Conservation (phyloP, 1,284 basidiomycete genomes). For the Ustilago tritici region DNA sequence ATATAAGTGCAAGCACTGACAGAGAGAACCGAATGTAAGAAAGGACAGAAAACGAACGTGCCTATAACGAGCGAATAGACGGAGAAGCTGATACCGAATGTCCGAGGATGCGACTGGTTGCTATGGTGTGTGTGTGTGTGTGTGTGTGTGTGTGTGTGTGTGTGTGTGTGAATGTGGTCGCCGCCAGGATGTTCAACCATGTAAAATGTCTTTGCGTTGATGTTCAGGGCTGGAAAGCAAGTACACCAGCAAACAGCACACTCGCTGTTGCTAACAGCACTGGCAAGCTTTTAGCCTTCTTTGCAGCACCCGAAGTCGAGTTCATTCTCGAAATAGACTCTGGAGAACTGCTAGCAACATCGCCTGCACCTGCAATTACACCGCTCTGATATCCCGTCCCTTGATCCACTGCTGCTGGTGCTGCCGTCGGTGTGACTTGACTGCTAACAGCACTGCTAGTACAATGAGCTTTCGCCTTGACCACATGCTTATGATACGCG, state of each 20-base stretch:
- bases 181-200: conserved; percentile 26
- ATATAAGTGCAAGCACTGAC: neutral
- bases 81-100: neutral
- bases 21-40: neutral
- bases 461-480: conserved; percentile 11
- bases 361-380: neutral
- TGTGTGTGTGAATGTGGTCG: conserved; percentile 22
- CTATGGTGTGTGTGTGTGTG: neutral
- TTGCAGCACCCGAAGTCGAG: conserved; percentile 27
- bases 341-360: conserved; percentile 7
- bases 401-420: conserved; percentile 4
- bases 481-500: conserved; percentile 31
- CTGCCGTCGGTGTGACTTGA: conserved; percentile 15
- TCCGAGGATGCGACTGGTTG: neutral
- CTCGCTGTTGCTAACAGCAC: conserved; percentile 25
- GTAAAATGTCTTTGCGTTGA: neutral
- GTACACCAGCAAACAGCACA: conserved; percentile 31
- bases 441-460: conserved; percentile 13
- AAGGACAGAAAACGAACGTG: neutral
- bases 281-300: conserved; percentile 26
- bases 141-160: neutral
- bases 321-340: conserved; percentile 25
- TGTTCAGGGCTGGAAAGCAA: conserved; percentile 28
- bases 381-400: neutral
- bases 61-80: neutral